These are phyloP conservation scores for Calonectria fujianensis DNA, from an alignment of 2,329 filamentous ascomycete species.

Conservation along the genomic window DNA sequence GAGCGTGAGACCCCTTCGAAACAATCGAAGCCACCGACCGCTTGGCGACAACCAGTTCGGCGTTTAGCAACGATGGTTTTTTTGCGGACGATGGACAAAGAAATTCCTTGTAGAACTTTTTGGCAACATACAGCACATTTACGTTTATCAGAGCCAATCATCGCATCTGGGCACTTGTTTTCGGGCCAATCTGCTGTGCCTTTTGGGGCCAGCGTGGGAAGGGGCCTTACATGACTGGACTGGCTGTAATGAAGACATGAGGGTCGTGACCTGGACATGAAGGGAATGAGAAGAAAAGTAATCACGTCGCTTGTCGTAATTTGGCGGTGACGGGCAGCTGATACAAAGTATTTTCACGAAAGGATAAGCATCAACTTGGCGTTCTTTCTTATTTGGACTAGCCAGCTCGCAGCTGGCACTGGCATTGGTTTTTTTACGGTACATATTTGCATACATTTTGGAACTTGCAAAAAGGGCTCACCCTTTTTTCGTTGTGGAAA, in stretches of 20 bases:
- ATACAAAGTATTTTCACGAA: conserved; percentile 19
- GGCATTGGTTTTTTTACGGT: conserved; percentile 25
- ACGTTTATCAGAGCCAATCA: not conserved
- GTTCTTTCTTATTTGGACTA: conserved; percentile 11
- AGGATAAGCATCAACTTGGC: conserved; percentile 16
- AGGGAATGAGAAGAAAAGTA: conserved; percentile 7
- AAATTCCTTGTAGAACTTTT: not conserved
- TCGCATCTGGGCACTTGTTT: too few relatives aligned
- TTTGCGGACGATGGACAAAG: not conserved
- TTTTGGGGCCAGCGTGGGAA: too few relatives aligned
- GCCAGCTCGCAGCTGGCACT: conserved; percentile 11
- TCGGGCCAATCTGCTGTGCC: not conserved
- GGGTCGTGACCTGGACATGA: not conserved
- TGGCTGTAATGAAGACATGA: conserved; percentile 6
- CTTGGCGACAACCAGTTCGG: not conserved
- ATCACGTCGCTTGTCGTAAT: not conserved
- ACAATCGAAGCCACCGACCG: not conserved
- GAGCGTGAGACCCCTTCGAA: too few relatives aligned
- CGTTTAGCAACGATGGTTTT: too few relatives aligned
- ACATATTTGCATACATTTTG: conserved; percentile 23
- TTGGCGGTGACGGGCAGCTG: not conserved
- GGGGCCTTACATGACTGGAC: not conserved
- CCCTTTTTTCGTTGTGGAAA: not conserved
- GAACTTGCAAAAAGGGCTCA: not conserved
- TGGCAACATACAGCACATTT: not conserved